Base-by-base conservation (phyloP, 352 stramenopile species). In the Phytophthora sp. region DNA sequence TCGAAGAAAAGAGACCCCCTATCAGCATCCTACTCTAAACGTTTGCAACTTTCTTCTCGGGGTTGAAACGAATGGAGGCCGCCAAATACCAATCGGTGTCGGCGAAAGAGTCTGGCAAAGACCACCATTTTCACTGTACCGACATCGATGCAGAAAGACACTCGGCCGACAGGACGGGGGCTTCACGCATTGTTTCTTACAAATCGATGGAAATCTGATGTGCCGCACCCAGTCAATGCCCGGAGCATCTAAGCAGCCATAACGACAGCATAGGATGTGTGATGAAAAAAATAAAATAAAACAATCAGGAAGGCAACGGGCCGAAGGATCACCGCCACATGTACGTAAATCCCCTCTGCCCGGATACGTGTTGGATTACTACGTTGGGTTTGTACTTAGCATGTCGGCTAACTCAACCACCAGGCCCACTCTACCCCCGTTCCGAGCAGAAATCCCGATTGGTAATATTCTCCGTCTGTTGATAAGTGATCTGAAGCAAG, bases 171-270 rank as follows among this genome's bases (percentile, higher is more conserved):
- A 61, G 8, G 63, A 65, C 26, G 15, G 20, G 30, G 58, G 54
- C 0, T 72, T 76, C 36, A 7, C 51, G 2, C 67, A 71, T 39
- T 30, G 64, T 0, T 71, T 71, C 33, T 45, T 74, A 66, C 39
- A 13, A 64, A 56, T 0, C 66, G n/a, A 74, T 45, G 67, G 56
- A 56, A 71, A 74, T 41, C 6, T 71, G 0, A 70, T 70, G 66
- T 70, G 59, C 69, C n/a, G n/a, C n/a, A n/a, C n/a, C n/a, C n/a
- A n/a, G n/a, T n/a, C n/a, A n/a, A 7, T 18, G 57, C 18, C 63
- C 21, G 16, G 57, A 53, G 7, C 54, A 66, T 24, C 33, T 71
- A 0, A 23, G 45, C 1, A 31, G 0, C 18, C 30, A 29, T 13
- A 44, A 69, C 15, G 57, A 72, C 15, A 72, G 54, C 16, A 33